Evolutionary conservation across 1,284 basidiomycete species (phyloP).

Genomic region (Microbotryomycetes sp.): DNA sequence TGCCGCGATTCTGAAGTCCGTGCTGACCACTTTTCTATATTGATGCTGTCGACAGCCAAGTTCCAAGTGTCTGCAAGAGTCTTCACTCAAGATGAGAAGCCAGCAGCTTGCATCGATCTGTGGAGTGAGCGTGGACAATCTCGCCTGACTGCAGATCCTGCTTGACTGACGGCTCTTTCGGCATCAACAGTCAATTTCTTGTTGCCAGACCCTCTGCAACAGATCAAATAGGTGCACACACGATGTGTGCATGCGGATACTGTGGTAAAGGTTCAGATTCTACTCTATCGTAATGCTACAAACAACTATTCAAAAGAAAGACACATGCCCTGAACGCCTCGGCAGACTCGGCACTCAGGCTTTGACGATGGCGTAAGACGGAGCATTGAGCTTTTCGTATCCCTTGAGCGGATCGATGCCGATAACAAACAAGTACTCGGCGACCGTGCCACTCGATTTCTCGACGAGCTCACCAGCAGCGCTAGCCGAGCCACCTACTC

Average conservation of each 20-base stretch:
- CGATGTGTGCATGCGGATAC: neutral
- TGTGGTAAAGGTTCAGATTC: neutral
- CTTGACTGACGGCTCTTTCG: no score
- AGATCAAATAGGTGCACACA: neutral
- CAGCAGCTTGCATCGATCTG: conserved; percentile 73
- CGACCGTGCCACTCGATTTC: conserved; percentile 19
- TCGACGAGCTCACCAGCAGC: conserved; percentile 87
- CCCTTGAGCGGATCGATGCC: conserved; percentile 29
- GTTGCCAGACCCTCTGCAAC: conserved; percentile 22
- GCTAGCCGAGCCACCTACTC: conserved; percentile 84
- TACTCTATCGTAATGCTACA: neutral
- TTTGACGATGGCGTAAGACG: conserved; percentile 28
- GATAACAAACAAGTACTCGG: conserved; percentile 22
- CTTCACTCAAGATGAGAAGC: conserved; percentile 68
- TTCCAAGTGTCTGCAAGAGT: conserved; percentile 68
- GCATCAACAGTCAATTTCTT: conserved; percentile 55
- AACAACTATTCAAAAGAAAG: neutral
- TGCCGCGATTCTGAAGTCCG: neutral
- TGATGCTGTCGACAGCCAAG: conserved; percentile 56
- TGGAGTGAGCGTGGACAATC: conserved; percentile 30
- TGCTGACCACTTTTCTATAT: neutral
- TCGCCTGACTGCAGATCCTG: no score
- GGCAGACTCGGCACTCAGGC: neutral
- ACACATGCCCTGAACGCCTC: neutral
- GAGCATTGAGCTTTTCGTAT: conserved; percentile 24